These are phyloP conservation scores for Cubamyces lactineus DNA, from an alignment of 768 basidiomycete genomes.

Conservation along the genomic window DNA sequence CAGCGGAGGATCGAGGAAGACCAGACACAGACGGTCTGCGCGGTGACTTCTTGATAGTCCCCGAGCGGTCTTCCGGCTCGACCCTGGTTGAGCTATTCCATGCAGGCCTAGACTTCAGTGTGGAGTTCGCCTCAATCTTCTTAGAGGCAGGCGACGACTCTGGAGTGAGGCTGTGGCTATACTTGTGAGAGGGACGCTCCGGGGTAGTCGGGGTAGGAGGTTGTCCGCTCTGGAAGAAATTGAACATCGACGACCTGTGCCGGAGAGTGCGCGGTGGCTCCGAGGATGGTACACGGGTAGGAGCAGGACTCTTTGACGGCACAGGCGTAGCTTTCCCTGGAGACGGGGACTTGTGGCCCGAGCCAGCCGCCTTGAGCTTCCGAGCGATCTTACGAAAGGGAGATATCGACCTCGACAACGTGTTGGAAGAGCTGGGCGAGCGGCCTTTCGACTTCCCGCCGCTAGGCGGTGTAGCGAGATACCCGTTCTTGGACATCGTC, in stretches of 20 bases:
- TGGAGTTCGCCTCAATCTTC: conserved; percentile 41
- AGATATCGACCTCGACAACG: conserved; percentile 76
- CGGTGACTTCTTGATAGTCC: conserved; percentile 53
- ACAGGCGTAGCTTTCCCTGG: conserved; percentile 34
- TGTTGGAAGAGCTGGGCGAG: conserved; percentile 46
- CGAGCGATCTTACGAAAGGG: conserved; percentile 80
- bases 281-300: conserved; percentile 50
- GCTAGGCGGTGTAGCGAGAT: conserved; percentile 67
- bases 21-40: conserved; percentile 43
- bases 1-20: conserved; percentile 21
- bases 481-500: conserved; percentile 53
- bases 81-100: conserved; percentile 88
- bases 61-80: conserved; percentile 51
- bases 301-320: conserved; percentile 48
- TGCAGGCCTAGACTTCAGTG: conserved; percentile 46
- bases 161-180: conserved; percentile 73
- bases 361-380: conserved; percentile 56
- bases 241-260: conserved; percentile 67
- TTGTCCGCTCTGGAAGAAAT: conserved; percentile 45
- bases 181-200: conserved; percentile 64
- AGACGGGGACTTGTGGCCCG: conserved; percentile 38
- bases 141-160: conserved; percentile 59
- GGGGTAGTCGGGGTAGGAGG: conserved; percentile 53
- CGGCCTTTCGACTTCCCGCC: conserved; percentile 45
- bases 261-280: conserved; percentile 58